Percentiles rank a stretch among this genome's conserved stretches.
phyloP scores from a whole-genome alignment of 495 filamentous ascomycete species.

The Podospora comata region DNA sequence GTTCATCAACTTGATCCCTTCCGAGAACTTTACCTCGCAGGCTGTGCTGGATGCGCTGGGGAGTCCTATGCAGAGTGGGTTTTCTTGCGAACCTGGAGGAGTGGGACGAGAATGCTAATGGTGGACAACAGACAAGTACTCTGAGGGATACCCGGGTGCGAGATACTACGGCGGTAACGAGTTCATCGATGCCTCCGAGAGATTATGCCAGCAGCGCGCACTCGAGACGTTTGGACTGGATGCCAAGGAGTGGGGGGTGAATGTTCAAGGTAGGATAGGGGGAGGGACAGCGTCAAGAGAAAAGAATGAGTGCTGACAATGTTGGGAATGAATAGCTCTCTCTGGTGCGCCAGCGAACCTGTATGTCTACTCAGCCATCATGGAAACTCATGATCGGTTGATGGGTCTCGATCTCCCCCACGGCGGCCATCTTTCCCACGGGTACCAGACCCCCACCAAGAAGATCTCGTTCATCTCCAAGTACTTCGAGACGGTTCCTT shows the following conservation, averaged over 20 bases:
- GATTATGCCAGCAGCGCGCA: slow-evolving; percentile 84
- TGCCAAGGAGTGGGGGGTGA: slow-evolving; percentile 91
- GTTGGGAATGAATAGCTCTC: slow-evolving; percentile 56
- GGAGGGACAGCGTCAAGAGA: neutral
- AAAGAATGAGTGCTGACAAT: slow-evolving; percentile 1
- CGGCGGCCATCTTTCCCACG: slow-evolving; percentile 94
- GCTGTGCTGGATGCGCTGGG: slow-evolving; percentile 94
- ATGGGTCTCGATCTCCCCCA: slow-evolving; percentile 98
- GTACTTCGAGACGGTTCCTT: slow-evolving; percentile 97
- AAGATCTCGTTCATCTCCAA: slow-evolving; percentile 98
- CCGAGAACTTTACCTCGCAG: slow-evolving; percentile 98
- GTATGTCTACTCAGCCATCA: slow-evolving; percentile 88
- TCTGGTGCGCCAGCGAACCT: slow-evolving; percentile 96
- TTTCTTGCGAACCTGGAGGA: neutral
- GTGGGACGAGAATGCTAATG: slow-evolving; percentile 10
- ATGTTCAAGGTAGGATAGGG: slow-evolving; percentile 72
- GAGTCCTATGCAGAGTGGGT: slow-evolving; percentile 96
- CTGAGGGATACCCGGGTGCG: slow-evolving; percentile 95
- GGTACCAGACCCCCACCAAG: slow-evolving; percentile 95
- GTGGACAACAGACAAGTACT: slow-evolving; percentile 80
- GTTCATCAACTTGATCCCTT: slow-evolving; percentile 98
- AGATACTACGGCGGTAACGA: slow-evolving; percentile 98
- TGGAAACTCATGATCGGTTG: slow-evolving; percentile 87
- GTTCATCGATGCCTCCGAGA: slow-evolving; percentile 86
- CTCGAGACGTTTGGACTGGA: slow-evolving; percentile 80